phyloP scores from a whole-genome alignment of 2,329 filamentous ascomycete species.

The Calonectria pteridis region DNA sequence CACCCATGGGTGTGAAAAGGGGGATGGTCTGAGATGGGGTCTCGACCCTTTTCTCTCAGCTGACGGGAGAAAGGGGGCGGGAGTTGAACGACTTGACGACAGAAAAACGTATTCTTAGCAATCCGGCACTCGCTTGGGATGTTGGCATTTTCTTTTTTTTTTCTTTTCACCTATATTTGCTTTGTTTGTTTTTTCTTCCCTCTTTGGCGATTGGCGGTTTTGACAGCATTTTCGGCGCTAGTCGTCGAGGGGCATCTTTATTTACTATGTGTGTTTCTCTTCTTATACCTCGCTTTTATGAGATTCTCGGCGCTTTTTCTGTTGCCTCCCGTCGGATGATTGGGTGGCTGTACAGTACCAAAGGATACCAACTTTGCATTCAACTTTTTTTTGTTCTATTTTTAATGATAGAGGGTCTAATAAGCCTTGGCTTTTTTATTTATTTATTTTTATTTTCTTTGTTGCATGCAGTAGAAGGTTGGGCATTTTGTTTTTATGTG shows the following conservation, averaged over 20 bases:
- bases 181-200: conserved; percentile 15
- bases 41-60: background rate
- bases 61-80: conserved; percentile 6
- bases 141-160: conserved; percentile 22
- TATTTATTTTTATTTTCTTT: conserved; percentile 23
- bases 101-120: conserved; percentile 36
- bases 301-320: conserved; percentile 27
- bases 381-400: conserved; percentile 32
- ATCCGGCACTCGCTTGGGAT: conserved; percentile 23
- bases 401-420: conserved; percentile 36
- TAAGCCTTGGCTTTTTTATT: conserved; percentile 20
- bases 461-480: background rate
- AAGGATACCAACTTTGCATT: conserved; percentile 43
- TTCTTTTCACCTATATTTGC: conserved; percentile 12
- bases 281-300: conserved; percentile 14
- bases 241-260: conserved; percentile 28
- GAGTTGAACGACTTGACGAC: conserved; percentile 44
- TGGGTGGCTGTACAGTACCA: conserved; percentile 32
- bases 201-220: conserved; percentile 18
- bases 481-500: background rate
- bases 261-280: conserved; percentile 24
- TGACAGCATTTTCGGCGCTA: conserved; percentile 30
- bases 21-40: background rate
- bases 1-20: conserved; percentile 29
- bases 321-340: conserved; percentile 6